phyloP scores from a whole-genome alignment of 441 rosid species.

The Capsella rubella region DNA sequence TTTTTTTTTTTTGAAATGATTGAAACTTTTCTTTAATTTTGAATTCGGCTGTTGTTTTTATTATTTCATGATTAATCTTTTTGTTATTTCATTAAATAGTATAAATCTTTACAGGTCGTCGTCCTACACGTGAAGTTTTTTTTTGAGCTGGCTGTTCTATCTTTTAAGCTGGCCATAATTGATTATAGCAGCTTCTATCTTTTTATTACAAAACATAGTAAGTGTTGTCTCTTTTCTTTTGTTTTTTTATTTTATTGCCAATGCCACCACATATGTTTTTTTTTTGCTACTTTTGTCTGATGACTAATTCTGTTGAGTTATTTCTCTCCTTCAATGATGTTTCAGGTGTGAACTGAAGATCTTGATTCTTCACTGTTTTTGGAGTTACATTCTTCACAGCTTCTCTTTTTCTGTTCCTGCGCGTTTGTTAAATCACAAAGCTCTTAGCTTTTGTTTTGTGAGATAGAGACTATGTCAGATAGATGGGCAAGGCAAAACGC shows the following conservation, averaged over 20 bases:
- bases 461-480: conserved; percentile 48
- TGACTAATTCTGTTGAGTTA: background rate
- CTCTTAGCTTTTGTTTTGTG: conserved; percentile 40
- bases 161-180: conserved; percentile 35
- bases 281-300: background rate
- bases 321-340: background rate
- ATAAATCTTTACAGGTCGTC: background rate
- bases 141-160: conserved; percentile 38
- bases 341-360: conserved; percentile 10
- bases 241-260: background rate
- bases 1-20: background rate
- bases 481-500: conserved; percentile 48
- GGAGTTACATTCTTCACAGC: background rate
- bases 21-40: background rate
- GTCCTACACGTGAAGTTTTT: conserved; percentile 23
- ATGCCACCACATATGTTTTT: background rate
- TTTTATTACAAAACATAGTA: background rate
- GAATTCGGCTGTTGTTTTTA: background rate
- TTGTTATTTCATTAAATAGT: background rate
- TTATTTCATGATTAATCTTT: conserved; percentile 1
- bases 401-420: background rate
- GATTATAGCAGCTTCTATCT: conserved; percentile 4
- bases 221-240: background rate
- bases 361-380: background rate
- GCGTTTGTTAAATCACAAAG: conserved; percentile 21